These are phyloP conservation scores for Acephala macrosclerotiorum DNA, from an alignment of 2,329 filamentous ascomycete species.

Conservation along the genomic window DNA sequence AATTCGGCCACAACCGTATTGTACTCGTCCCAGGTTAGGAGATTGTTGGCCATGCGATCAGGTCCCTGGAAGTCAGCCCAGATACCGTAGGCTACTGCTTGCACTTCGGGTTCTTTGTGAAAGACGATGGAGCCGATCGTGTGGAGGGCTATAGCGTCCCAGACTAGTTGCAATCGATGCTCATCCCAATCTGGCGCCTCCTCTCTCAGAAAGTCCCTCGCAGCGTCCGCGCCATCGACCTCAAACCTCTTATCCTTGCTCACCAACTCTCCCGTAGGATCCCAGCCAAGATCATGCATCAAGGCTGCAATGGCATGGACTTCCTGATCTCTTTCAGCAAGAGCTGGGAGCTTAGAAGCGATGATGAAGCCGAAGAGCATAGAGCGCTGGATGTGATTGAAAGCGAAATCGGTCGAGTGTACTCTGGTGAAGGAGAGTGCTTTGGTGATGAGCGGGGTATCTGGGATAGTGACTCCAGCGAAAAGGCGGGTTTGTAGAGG, in stretches of 20 bases:
- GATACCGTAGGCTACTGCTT: conserved; percentile 45
- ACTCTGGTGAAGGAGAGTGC: conserved; percentile 44
- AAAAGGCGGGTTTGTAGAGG: conserved; percentile 31
- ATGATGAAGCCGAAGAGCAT: conserved; percentile 48
- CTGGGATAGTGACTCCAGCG: conserved; percentile 46
- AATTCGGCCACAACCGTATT: conserved; percentile 42
- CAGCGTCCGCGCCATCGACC: conserved; percentile 56
- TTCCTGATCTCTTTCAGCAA: conserved; percentile 44
- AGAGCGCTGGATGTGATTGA: conserved; percentile 49
- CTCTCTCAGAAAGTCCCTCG: conserved; percentile 48
- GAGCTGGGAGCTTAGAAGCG: conserved; percentile 43
- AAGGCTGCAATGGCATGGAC: conserved; percentile 49
- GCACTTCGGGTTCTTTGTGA: conserved; percentile 53
- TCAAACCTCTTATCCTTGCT: conserved; percentile 57
- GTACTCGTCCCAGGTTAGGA: conserved; percentile 44
- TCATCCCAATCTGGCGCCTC: conserved; percentile 46
- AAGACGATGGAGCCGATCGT: conserved; percentile 47
- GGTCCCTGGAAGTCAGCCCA: conserved; percentile 49
- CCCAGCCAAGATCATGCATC: conserved; percentile 55
- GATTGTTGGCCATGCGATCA: conserved; percentile 28
- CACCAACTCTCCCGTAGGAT: conserved; percentile 45
- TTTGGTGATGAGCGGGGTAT: conserved; percentile 47
- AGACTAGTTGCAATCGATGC: conserved; percentile 53
- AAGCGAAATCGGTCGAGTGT: conserved; percentile 44
- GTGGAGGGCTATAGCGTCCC: conserved; percentile 58